These are phyloP conservation scores for Mycena kentingensis DNA, from an alignment of 768 basidiomycete genomes.

Conservation along the genomic window DNA sequence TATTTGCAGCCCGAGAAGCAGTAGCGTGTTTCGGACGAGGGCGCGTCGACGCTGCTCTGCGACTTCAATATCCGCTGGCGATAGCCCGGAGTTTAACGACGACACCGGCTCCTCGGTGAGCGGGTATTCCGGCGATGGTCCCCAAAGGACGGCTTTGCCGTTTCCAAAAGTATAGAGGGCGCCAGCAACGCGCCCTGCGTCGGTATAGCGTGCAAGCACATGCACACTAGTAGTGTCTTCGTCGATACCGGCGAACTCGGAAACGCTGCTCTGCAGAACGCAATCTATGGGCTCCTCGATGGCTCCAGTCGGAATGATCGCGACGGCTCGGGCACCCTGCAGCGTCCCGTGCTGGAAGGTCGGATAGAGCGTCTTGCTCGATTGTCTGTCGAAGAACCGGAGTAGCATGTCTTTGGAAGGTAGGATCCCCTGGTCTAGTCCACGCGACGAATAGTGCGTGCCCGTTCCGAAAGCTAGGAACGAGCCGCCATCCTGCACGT, in stretches of 20 bases:
- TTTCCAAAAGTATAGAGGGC: conserved; percentile 37
- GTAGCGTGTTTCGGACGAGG: conserved; percentile 36
- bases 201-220: conserved; percentile 35
- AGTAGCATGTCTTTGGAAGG: conserved; percentile 34
- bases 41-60: conserved; percentile 28
- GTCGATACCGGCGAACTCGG: conserved; percentile 35
- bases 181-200: conserved; percentile 33
- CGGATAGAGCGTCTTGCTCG: conserved; percentile 34
- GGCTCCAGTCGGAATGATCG: conserved; percentile 23
- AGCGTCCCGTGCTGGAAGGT: conserved; percentile 23
- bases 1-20: conserved; percentile 40
- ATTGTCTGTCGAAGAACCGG: conserved; percentile 38
- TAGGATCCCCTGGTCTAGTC: conserved; percentile 41
- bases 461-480: conserved; percentile 67
- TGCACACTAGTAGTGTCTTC: conserved; percentile 24
- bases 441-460: conserved; percentile 43
- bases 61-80: conserved; percentile 13
- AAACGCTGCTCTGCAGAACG: conserved; percentile 29
- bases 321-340: conserved; percentile 14
- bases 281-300: conserved; percentile 32
- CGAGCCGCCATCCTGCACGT: conserved; percentile 68
- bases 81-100: conserved; percentile 24
- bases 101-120: conserved; percentile 38
- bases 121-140: conserved; percentile 60
- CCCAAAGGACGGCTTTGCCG: conserved; percentile 60